phyloP scores from a whole-genome alignment of 257 asterid species.

The Scutellaria galericulata region DNA sequence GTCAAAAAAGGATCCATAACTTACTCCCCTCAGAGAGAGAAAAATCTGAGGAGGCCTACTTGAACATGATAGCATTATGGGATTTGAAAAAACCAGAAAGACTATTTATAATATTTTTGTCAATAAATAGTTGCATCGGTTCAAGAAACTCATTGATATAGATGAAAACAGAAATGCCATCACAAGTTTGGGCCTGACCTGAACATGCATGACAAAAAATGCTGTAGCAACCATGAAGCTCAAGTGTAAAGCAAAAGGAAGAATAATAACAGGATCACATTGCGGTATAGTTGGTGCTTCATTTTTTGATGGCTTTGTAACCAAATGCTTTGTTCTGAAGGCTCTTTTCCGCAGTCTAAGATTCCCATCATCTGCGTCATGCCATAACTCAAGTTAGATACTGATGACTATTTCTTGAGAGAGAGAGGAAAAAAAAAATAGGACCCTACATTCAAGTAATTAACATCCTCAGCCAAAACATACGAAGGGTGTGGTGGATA shows the following conservation, averaged over 20 bases:
- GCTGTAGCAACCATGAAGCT: conserved; percentile 84
- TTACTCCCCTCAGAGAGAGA: not conserved
- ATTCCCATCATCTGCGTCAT: conserved; percentile 44
- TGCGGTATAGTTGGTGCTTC: conserved; percentile 36
- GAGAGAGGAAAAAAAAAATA: not conserved
- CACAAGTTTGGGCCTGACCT: conserved; percentile 53
- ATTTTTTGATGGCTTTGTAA: conserved; percentile 40
- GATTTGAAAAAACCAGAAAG: conserved; percentile 16
- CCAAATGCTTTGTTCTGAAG: conserved; percentile 35
- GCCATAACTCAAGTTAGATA: conserved; percentile 34
- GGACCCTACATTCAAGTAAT: not conserved
- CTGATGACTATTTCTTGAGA: not conserved
- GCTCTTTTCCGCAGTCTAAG: conserved; percentile 57
- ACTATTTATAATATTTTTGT: not conserved
- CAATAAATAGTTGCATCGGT: not conserved
- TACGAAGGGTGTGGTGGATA: not conserved
- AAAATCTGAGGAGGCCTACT: not conserved
- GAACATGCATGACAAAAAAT: conserved; percentile 88
- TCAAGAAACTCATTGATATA: not conserved
- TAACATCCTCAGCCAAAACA: not conserved
- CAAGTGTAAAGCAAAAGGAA: conserved; percentile 83
- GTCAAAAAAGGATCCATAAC: not conserved
- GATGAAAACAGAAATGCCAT: conserved; percentile 11
- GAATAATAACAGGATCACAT: conserved; percentile 54
- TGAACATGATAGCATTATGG: conserved; percentile 20